Evolutionary conservation across 73 alveolate genomes (phyloP).

Genomic region (Stentor roeselii): DNA sequence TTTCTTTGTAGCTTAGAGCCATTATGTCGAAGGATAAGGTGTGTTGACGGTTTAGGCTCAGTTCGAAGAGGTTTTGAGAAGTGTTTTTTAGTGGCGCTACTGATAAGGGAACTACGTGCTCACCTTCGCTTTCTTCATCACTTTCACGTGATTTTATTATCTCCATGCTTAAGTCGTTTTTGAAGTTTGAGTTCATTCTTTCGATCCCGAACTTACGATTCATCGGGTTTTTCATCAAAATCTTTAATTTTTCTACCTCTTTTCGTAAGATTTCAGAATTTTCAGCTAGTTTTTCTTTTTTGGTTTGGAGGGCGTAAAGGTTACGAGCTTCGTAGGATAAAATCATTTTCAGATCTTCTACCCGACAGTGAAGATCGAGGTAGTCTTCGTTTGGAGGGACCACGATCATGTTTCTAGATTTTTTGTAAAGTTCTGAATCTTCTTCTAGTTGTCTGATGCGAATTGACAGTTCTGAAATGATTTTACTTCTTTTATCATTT

Average conservation of each 20-base stretch:
- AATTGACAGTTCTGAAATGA: neutral
- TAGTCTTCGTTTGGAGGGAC: conserved; percentile 22
- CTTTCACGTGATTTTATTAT: neutral
- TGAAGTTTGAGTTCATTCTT: neutral
- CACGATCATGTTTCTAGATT: conserved; percentile 17
- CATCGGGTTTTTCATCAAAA: neutral
- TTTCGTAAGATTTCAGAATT: neutral
- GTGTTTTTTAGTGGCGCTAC: neutral
- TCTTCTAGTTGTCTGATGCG: neutral
- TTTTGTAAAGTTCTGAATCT: neutral
- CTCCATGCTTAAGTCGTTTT: conserved; percentile 25
- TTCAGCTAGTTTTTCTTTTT: neutral
- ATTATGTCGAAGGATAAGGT: neutral
- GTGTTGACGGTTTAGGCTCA: neutral
- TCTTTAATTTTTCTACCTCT: neutral
- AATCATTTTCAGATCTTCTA: neutral
- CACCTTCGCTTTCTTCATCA: neutral
- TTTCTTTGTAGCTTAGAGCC: neutral
- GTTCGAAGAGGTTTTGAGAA: neutral
- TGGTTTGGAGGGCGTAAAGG: neutral
- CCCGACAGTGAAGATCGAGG: neutral
- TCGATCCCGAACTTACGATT: conserved; percentile 1
- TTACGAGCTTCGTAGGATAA: neutral
- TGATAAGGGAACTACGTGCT: neutral
- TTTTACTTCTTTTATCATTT: neutral